phyloP scores from a whole-genome alignment of 352 stramenopile species.

The Pythium sukuiense region DNA sequence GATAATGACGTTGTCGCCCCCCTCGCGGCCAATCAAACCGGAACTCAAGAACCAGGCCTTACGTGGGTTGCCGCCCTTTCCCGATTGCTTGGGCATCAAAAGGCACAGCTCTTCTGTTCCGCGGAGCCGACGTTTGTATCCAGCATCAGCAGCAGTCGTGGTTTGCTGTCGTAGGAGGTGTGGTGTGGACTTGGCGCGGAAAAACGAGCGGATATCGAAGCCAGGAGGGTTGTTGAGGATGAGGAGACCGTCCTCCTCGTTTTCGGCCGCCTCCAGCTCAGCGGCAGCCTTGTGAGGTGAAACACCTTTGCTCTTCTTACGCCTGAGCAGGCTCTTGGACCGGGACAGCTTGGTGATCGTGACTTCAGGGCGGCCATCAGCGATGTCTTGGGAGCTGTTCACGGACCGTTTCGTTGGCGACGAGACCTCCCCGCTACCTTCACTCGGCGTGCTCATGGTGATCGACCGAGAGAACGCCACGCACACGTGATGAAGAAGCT shows the following conservation, averaged over 20 bases:
- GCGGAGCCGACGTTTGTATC: slow-evolving; percentile 33
- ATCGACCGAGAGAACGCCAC: background rate
- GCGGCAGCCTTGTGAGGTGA: background rate
- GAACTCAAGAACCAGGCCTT: slow-evolving; percentile 65
- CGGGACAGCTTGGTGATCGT: slow-evolving; percentile 12
- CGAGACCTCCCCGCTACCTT: background rate
- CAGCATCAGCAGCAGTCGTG: slow-evolving; percentile 6
- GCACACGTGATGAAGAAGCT: background rate
- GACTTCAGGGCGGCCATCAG: slow-evolving; percentile 26
- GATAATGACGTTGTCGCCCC: slow-evolving; percentile 44
- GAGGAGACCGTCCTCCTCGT: slow-evolving; percentile 23
- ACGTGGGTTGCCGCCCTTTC: slow-evolving; percentile 27
- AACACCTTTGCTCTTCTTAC: slow-evolving; percentile 23
- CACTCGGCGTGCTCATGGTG: slow-evolving; percentile 16
- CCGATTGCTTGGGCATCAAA: slow-evolving; percentile 36
- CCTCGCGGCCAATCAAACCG: slow-evolving; percentile 63
- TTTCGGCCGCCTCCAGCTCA: background rate
- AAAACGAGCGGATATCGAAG: slow-evolving; percentile 35
- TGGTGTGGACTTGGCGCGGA: slow-evolving; percentile 24
- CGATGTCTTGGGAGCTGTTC: slow-evolving; percentile 19
- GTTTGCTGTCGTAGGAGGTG: slow-evolving; percentile 12
- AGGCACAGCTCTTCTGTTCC: slow-evolving; percentile 61
- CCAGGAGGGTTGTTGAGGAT: slow-evolving; percentile 35
- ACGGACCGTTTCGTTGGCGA: slow-evolving; percentile 11
- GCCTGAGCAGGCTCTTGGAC: slow-evolving; percentile 20